Conservation (phyloP, 371 early-diverging fungal species). For the Lichtheimia hyalospora region DNA sequence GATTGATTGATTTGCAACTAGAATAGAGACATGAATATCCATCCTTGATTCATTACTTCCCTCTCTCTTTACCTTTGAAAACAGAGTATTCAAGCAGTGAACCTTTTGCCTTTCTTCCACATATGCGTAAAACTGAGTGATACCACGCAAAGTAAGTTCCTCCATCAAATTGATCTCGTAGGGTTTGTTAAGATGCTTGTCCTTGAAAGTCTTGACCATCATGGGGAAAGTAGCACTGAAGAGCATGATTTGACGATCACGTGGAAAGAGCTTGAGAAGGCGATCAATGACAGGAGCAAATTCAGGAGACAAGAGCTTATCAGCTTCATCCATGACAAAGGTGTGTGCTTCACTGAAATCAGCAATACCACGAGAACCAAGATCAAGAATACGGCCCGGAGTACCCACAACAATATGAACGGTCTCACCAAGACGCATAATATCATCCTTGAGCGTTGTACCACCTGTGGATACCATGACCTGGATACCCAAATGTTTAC, state of each 20-base stretch:
- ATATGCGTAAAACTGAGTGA: slow-evolving; percentile 98
- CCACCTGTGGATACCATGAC: slow-evolving; percentile 99
- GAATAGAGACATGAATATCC: not conserved
- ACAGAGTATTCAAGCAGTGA: slow-evolving; percentile 96
- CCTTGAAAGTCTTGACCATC: slow-evolving; percentile 94
- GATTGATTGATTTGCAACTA: slow-evolving; percentile 98
- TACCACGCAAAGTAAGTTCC: slow-evolving; percentile 95
- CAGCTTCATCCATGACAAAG: slow-evolving; percentile 99
- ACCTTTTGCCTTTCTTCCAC: slow-evolving; percentile 98
- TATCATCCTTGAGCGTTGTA: slow-evolving; percentile 97
- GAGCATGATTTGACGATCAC: slow-evolving; percentile 91
- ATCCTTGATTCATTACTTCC: not conserved
- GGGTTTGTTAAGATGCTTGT: slow-evolving; percentile 90
- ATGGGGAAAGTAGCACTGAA: slow-evolving; percentile 99
- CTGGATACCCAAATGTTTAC: slow-evolving; percentile 90
- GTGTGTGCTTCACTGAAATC: slow-evolving; percentile 84
- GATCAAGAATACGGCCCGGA: slow-evolving; percentile 97
- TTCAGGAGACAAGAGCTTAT: slow-evolving; percentile 95
- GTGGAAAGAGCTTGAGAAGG: slow-evolving; percentile 81
- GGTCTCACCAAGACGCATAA: slow-evolving; percentile 86
- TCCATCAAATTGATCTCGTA: slow-evolving; percentile 99
- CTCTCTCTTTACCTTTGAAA: slow-evolving; percentile 74
- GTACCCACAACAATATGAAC: slow-evolving; percentile 98
- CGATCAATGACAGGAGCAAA: slow-evolving; percentile 97
- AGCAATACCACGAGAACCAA: slow-evolving; percentile 87